Percentiles rank a stretch among this genome's conserved stretches.
Conservation (phyloP, 371 early-diverging fungal species). For the Zychaea mexicana region DNA sequence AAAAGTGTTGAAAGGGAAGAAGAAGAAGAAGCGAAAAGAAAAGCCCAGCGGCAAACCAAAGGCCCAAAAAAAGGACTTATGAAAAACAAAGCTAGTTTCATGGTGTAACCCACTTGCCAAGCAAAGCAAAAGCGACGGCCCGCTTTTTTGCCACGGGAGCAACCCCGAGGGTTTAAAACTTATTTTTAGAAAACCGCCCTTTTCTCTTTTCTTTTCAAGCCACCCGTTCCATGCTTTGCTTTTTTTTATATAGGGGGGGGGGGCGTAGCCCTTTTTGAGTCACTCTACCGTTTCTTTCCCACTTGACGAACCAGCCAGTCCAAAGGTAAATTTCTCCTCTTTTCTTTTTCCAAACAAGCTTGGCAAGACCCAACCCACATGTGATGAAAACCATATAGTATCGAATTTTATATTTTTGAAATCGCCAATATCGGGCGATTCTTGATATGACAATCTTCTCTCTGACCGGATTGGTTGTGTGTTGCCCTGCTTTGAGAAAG, state of each 20-base stretch:
- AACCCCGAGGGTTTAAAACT: background rate
- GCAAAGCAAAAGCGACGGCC: background rate
- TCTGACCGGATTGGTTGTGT: conserved; percentile 7
- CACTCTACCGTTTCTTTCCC: background rate
- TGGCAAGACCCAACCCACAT: background rate
- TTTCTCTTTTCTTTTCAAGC: background rate
- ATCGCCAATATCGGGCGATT: conserved; percentile 13
- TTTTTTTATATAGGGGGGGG: no score
- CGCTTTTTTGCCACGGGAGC: conserved; percentile 1
- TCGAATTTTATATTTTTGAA: background rate
- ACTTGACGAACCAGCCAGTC: no score
- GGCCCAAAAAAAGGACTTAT: background rate
- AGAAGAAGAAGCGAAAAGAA: conserved; percentile 4
- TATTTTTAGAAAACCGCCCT: background rate
- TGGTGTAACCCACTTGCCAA: background rate
- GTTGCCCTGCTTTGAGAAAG: background rate
- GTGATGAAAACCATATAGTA: conserved; percentile 6
- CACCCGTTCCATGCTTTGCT: background rate
- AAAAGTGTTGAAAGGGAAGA: background rate
- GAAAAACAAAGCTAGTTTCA: background rate
- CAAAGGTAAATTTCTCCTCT: background rate
- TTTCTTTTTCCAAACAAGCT: background rate
- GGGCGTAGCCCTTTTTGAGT: background rate
- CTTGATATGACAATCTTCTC: conserved; percentile 18
- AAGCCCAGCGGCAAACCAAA: background rate